Base-by-base conservation (phyloP, 1,139 yeast genomes). In the Candida glucosophila region DNA sequence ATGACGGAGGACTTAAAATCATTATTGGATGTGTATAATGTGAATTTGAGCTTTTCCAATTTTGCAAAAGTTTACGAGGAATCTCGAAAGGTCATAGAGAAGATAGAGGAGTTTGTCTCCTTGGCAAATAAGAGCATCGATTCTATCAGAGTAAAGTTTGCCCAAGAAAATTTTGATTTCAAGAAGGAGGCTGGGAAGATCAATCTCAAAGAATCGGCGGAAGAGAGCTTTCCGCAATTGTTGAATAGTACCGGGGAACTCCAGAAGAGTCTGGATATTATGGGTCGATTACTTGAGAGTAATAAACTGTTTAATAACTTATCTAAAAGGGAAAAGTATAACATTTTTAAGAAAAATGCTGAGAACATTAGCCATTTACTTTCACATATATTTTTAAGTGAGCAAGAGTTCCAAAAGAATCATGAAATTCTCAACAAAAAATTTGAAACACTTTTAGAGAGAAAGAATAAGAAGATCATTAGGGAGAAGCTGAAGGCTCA, bases 141-240 rank as follows among this genome's bases (percentile, higher is more conserved):
- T 24, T 55, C 49, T 5, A 35, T 71, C 19, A 52, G 67, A 31
- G 42, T 48, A 17, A 57, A 60, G 29, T 73, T 50, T 38, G 63
- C 58, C 5, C 53, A 51, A 3, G 52, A 54, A 19, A 64, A 58
- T 0, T 44, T 72, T 19, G 67, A 71, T 39, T 73, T 67, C 37
- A 73, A 69, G 25, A 58, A 58, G 33, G 75, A 69, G 35, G 58
- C 63, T 30, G 58, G 57, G 22, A 60, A 60, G 30, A 27, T 44
- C 22, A 42, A 52, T 31, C 30, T 58, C 15, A n/a, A n/a, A n/a
- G n/a, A n/a, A n/a, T n/a, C n/a, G n/a, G n/a, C n/a, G n/a, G n/a
- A n/a, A n/a, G n/a, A n/a, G n/a, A n/a, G n/a, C n/a, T n/a, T 61
- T 30, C 40, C 55, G 26, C 45, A 43, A 2, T 49, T 65, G 26